These are phyloP conservation scores for Phialocephala subalpina DNA, from an alignment of 2,329 filamentous ascomycete species.

Conservation along the genomic window DNA sequence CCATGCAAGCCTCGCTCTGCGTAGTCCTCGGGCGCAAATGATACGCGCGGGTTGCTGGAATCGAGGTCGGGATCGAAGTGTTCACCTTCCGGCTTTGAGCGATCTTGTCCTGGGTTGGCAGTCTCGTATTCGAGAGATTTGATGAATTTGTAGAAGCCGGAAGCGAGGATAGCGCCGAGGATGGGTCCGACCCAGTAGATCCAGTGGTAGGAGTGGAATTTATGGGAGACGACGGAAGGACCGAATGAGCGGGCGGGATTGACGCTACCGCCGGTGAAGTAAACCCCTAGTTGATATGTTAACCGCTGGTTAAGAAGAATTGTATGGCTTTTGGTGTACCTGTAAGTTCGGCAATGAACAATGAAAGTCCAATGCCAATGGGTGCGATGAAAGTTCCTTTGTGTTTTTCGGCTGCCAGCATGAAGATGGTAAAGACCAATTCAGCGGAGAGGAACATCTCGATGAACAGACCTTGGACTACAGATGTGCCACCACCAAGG, in stretches of 20 bases:
- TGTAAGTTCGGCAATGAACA: conserved; percentile 54
- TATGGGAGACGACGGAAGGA: conserved; percentile 52
- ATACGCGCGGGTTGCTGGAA: conserved; percentile 19
- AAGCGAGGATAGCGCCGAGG: conserved; percentile 57
- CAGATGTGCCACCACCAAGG: conserved; percentile 48
- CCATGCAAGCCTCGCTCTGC: conserved; percentile 8
- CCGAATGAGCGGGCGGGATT: conserved; percentile 58
- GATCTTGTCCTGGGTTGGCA: conserved; percentile 49
- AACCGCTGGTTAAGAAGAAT: background rate
- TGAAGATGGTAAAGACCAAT: conserved; percentile 58
- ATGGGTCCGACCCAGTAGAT: conserved; percentile 60
- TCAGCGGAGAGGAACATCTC: conserved; percentile 57
- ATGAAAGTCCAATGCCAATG: conserved; percentile 54
- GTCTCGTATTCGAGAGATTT: conserved; percentile 59
- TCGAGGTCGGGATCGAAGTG: conserved; percentile 33
- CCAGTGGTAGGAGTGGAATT: conserved; percentile 55
- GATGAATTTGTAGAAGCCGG: conserved; percentile 56
- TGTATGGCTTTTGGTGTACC: background rate
- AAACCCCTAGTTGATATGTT: conserved; percentile 47
- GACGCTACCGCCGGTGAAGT: conserved; percentile 56
- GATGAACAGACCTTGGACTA: conserved; percentile 56
- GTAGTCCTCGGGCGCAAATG: conserved; percentile 31
- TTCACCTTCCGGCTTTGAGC: conserved; percentile 27
- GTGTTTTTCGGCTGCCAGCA: conserved; percentile 59
- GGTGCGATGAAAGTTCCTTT: conserved; percentile 56